Evolutionary conservation across 345 rosid genomes (phyloP), one percentile per base, ranked within the genome.

Genomic region (Eucalyptus shirleyi): DNA sequence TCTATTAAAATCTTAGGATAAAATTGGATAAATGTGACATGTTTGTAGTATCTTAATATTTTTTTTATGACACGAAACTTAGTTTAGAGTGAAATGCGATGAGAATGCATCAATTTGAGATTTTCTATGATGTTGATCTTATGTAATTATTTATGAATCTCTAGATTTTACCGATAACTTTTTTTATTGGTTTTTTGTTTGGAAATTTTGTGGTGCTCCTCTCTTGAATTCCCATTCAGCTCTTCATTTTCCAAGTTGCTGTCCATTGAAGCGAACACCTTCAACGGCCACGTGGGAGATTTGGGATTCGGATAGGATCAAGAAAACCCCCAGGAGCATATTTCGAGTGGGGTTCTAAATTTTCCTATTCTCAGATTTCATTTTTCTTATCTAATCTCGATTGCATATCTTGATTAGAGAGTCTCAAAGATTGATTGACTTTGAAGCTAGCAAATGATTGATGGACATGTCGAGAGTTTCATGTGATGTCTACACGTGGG

Each of bases 61-160:
- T 62, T 30, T 13, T 62, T 62, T 19, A 53, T 4, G 4, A 53
- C 9, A 8, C 0, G 24, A 3, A 19, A 53, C 19, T 53, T 53
- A 0, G 0, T 7, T 8, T 53, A 8, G 9, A 0, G 8, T 62
- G 34, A 53, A 13, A 62, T 30, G 69, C 0, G 1, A 30, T 7
- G 7, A 13, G 8, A 30, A n/a, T 12, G 34, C 9, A 28, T 30
- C 1, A 13, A 28, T 28, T 60, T 60, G 69, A 28, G 8, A 60
- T 12, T 60, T 60, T 60, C 28, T 28, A 13, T 53, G 10, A 53
- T 12, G 4, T 13, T 28, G 9, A 4, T 4, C 2, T 13, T 30
- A 62, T 62, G 16, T 60, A 30, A 62, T 7, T 62, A 62, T 7
- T 62, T 13, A 62, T 30, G 8, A 6, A 13, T 62, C 4, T 1